Base-by-base conservation (phyloP, 2,329 filamentous ascomycete genomes). In the Phaeosphaeriaceae sp. region DNA sequence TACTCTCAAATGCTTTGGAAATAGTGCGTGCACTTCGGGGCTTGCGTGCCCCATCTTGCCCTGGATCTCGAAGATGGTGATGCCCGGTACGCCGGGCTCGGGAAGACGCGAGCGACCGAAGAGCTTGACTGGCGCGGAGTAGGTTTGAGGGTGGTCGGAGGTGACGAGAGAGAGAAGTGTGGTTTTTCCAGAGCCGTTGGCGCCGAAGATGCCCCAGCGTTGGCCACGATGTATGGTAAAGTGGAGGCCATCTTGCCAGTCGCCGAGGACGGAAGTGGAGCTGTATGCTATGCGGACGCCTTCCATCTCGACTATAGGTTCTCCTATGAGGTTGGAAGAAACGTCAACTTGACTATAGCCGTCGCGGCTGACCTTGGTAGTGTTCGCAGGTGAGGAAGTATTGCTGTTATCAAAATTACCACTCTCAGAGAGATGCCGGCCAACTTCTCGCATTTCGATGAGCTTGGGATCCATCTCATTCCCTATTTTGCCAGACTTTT, bases 141-240 rank as follows among this genome's bases (percentile, higher is more conserved):
- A 99, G 0, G 93, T 89, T 76, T 98, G 94, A 0, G 95, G 95
- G 69, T 99, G 95, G 71, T 99, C 95, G 1, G 94, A 98, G 58
- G 92, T 96, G 58, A 99, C 91, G 6, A 99, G 84, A 5, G 93
- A 95, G 25, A 98, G 86, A 41, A 99, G 85, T 0, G 95, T 99
- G 0, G 95, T 99, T 81, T 99, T 99, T 19, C 95, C 95, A 0
- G 92, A 97, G 13, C 91, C 95, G 68, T 99, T 98, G 31, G 93
- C 90, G 0, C 95, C 95, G 71, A 99, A 95, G 19, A 98, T 86
- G 2, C 91, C 94, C 91, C 93, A 97, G 61, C 93, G 88, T 74
- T 97, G 88, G 22, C 94, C 93, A 51, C 90, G 86, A 41, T 88
- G 86, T 22, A 98, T 89, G 0, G 85, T 91, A 92, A 95, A 97